Evolutionary conservation across 768 basidiomycete species (phyloP), one percentile per base, ranked within the genome.

Genomic region (Punctularia strigosozonata): DNA sequence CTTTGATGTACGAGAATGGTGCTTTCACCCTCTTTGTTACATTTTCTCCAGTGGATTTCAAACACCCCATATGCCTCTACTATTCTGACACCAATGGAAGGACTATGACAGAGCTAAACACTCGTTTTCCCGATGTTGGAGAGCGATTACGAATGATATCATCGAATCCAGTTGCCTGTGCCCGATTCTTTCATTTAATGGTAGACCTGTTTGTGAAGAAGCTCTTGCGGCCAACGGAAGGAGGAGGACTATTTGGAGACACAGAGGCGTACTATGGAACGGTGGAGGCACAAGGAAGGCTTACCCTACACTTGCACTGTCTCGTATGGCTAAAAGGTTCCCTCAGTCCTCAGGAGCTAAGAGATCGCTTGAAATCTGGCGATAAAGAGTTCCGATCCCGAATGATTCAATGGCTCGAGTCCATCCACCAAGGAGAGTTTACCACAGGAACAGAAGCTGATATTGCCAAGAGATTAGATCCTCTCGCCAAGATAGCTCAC

Each of bases 271-370:
- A 64, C 36, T 64, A 63, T 46, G 63, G 64, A 2, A 64, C 60
- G 2, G 61, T 64, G 0, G 63, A 66, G 38, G 55, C 59, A 22
- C 64, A 66, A 43, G 63, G 63, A 1, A 36, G 57, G 8, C 39
- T 62, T 0, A 61, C 61, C 0, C 36, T 68, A 2, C 66, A 68
- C 47, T 30, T 63, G 2, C 64, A 66, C 43, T 17, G 60, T 22
- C 25, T 66, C 1, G 15, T 65, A 1, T 68, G 63, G 62, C 49
- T 66, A 18, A 28, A 38, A 21, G 26, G 30, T n/a, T 12, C 32
- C 4, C 18, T 41, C 3, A 25, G 25, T 13, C 46, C 46, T 15
- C 34, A 39, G 14, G 43, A 44, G 17, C 25, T 45, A 2, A 36
- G 43, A 13, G 43, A 47, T 5, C 31, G 33, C 13, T 20, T 46